Base-by-base conservation (phyloP, 2,329 filamentous ascomycete species). In the Diaporthe vaccinii region DNA sequence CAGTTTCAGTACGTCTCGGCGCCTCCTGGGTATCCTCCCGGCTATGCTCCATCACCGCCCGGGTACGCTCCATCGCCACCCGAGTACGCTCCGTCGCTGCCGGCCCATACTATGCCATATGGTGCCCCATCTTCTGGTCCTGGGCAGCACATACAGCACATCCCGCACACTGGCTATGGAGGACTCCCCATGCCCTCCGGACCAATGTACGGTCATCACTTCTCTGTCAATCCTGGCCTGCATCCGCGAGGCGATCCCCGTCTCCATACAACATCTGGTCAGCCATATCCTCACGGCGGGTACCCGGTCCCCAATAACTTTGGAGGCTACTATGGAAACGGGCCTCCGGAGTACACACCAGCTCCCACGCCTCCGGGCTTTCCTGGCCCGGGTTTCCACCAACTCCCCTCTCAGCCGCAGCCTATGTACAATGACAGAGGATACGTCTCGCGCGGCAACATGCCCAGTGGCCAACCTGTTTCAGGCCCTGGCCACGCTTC, bases 121-220 rank as follows among this genome's bases (percentile, higher is more conserved):
- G 49, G 34, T 41, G n/a, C 6, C 28, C 34, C n/a, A 22, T 12
- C 34, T 1, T 31, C 31, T 9, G 46, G 31, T 15, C 22, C 46
- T 53, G 39, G 34, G n/a, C 65, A 53, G 49, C n/a, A 25, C 12
- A 46, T 46, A n/a, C 36, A 14, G 36, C 36, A 34, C 34, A 34
- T 34, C 8, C 44, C n/a, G 46, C 22, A 14, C 8, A 49, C 31
- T 25, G 25, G n/a, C 34, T n/a, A 55, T 17, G 65, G 65, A 20
- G 65, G 46, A 22, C n/a, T 69, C 4, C n/a, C 34, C 46, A 69
- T 69, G 65, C 65, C 65, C 6, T 9, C 28, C n/a, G 65, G 46
- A 41, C n/a, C 49, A 3, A 55, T 41, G 6, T 41, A 14, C n/a
- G 49, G 65, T 5, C 34, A 68, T 9, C 20, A 53, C 10, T 39